Evolutionary conservation across 208 protist genomes (phyloP), one percentile per base, ranked within the genome.

Genomic region (Acanthamoeba sp.): DNA sequence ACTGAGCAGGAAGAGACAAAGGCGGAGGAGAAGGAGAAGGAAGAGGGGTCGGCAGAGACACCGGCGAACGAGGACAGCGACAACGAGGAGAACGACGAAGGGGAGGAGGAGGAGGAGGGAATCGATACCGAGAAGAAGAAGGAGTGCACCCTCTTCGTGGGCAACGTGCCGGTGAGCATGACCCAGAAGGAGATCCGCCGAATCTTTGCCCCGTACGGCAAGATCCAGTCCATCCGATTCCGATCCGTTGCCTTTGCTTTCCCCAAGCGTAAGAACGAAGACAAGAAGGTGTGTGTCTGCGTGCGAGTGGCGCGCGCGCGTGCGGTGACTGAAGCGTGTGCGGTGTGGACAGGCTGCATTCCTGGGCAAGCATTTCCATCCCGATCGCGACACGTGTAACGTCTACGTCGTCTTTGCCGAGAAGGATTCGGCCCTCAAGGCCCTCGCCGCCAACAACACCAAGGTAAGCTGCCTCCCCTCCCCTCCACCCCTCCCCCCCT

Each of bases 351-450:
- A 95, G 48, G 84, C 57, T 27, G 80, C 91, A 1, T 95, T 85
- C 45, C 91, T 95, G 55, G 93, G 93, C 20, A 94, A 95, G 38
- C 45, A 94, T 14, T 95, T 82, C 73, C 78, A 94, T 32, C 76
- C 94, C 40, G 78, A 93, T 22, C 78, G 95, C 40, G 84, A 94
- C 4, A 89, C 95, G n/a, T 95, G 95, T 38, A 95, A 95, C 76
- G 95, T 82, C 34, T 95, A 95, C 22, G 29, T 95, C 66, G 95
- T 95, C 5, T 95, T 64, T 48, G 38, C 27, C 16, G 57, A 40
- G 9, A 59, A 64, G 62, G 40, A 76, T 1, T 45, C 59, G 24
- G 91, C 92, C 0, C 48, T 94, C 36, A 85, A 94, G 45, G 94
- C 91, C 27, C 59, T 66, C 2, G 57, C 42, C 9, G 92, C 76